Conservation (phyloP, 2,329 filamentous ascomycete species). For the Seiridium unicorne region DNA sequence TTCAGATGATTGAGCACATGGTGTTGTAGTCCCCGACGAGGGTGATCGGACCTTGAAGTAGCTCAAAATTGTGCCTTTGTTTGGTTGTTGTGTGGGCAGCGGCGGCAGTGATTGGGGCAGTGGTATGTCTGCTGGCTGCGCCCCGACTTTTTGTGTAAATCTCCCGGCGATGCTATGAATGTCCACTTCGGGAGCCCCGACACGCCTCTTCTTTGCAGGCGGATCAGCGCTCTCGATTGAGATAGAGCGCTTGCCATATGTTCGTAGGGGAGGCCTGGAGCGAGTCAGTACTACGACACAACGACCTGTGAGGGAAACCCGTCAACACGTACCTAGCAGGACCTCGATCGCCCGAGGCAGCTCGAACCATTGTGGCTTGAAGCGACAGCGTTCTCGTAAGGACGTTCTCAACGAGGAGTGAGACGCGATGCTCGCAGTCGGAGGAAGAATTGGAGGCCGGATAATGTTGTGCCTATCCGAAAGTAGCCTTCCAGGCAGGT, state of each 20-base stretch:
- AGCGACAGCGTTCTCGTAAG: too few relatives aligned
- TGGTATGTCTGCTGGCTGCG: background rate
- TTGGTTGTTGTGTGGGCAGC: conserved; percentile 11
- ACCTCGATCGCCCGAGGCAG: background rate
- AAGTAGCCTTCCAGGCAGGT: too few relatives aligned
- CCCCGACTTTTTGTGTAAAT: background rate
- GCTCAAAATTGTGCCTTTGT: conserved; percentile 26
- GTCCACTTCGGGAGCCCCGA: conserved; percentile 1
- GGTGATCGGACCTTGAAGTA: conserved; percentile 26
- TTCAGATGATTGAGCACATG: conserved; percentile 17
- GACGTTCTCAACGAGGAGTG: too few relatives aligned
- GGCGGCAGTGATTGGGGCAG: conserved; percentile 3
- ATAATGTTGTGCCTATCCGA: too few relatives aligned
- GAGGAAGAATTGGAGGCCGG: too few relatives aligned
- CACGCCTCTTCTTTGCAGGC: conserved; percentile 20
- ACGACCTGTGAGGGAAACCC: background rate
- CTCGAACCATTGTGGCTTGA: background rate
- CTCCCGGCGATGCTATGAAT: background rate
- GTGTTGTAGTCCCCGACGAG: conserved; percentile 9
- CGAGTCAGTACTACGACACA: background rate
- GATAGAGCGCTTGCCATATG: conserved; percentile 32
- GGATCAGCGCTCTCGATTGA: conserved; percentile 21
- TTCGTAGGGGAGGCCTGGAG: conserved; percentile 23
- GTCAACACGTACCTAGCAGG: background rate
- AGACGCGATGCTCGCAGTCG: too few relatives aligned